These are phyloP conservation scores for Penstemon barbatus DNA, from an alignment of 257 asterid species.

Conservation along the genomic window DNA sequence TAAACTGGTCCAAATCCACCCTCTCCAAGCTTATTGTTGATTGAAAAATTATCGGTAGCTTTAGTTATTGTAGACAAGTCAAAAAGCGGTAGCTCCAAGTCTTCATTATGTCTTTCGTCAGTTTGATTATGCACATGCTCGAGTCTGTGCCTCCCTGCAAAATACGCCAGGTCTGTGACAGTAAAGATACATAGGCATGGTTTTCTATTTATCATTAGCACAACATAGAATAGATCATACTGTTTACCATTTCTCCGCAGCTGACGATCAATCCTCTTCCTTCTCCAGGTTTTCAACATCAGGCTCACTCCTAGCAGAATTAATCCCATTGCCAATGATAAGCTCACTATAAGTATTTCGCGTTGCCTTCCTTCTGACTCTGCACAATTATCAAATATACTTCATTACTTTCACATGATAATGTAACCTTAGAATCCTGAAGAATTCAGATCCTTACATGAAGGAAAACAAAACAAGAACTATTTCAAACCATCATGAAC, in stretches of 20 bases:
- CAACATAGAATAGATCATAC: neutral
- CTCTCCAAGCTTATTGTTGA: constrained; percentile 33
- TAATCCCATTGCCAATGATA: constrained; percentile 6
- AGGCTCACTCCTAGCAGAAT: constrained; percentile 22
- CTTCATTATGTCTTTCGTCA: constrained; percentile 14
- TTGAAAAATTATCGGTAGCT: constrained; percentile 35
- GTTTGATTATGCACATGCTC: constrained; percentile 10
- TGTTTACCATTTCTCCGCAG: constrained; percentile 16
- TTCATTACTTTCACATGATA: neutral
- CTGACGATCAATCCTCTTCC: constrained; percentile 14
- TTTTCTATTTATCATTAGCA: neutral
- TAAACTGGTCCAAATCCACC: constrained; percentile 41
- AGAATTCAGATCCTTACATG: no score
- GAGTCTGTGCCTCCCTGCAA: constrained; percentile 21
- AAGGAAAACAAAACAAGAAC: no score
- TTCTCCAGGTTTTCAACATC: constrained; percentile 9
- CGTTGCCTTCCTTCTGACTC: constrained; percentile 19
- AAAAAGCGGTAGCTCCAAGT: constrained; percentile 31
- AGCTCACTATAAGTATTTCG: constrained; percentile 16
- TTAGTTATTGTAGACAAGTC: constrained; percentile 20
- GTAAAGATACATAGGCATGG: neutral
- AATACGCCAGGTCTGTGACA: neutral
- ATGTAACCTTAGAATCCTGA: no score
- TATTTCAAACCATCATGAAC: neutral
- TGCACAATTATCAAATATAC: neutral